Base-by-base conservation (phyloP, 2,329 filamentous ascomycete species). In the Harringtonia aguacate region DNA sequence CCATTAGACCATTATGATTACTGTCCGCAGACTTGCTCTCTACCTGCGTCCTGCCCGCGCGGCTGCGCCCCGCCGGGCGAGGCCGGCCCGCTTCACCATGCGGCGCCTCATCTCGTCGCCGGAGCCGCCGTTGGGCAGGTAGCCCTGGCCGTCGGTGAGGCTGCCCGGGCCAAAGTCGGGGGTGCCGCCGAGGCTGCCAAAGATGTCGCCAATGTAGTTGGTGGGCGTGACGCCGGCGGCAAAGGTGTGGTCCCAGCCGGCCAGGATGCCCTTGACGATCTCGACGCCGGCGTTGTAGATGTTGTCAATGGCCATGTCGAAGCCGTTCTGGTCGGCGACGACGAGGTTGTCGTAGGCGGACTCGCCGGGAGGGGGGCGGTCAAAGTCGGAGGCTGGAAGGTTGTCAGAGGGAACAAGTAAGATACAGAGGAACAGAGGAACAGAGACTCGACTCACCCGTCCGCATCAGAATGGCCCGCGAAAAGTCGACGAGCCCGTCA, bases 331-430 rank as follows among this genome's bases (percentile, higher is more conserved):
- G 34, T 81, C 61, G 0, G 69, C 61, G 34, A 72, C 67, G 33
- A 76, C 68, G 9, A 86, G 66, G 53, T 85, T 81, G 31, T 77
- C 67, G 18, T 70, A 67, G 9, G 75, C 69, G 0, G 70, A 66
- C 8, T 73, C 58, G 12, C 71, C 73, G 1, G 74, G 72, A 21
- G 76, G 80, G 0, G 79, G 79, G 7, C 83, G 74, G 56, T 86
- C 83, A 55, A 86, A 86, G 62, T 86, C 77, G 10, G 78, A 81
- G 1, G n/a, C n/a, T n/a, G n/a, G n/a, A n/a, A n/a, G n/a, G n/a
- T n/a, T n/a, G n/a, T n/a, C n/a, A n/a, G n/a, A n/a, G n/a, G n/a
- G n/a, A n/a, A n/a, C n/a, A n/a, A n/a, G n/a, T n/a, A n/a, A n/a
- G n/a, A n/a, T n/a, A n/a, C n/a, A n/a, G n/a, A n/a, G n/a, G n/a